Evolutionary conservation across 148 eudicot genomes (phyloP).

Genomic region (Cornus florida): DNA sequence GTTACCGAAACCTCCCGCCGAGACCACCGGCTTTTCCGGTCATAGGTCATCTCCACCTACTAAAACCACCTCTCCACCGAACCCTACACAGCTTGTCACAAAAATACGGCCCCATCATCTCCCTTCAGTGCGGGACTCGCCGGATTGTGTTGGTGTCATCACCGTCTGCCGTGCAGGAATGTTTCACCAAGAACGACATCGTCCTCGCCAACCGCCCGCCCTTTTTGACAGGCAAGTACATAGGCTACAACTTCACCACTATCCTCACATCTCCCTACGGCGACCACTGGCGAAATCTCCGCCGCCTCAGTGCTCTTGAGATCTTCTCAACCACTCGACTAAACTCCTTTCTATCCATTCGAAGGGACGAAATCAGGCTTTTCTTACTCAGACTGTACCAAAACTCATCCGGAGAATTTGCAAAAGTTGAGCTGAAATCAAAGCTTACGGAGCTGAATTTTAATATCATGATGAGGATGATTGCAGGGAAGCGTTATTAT

Average conservation of each 20-base stretch:
- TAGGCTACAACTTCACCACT: not conserved
- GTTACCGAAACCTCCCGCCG: constrained; percentile 2
- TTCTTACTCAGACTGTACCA: constrained; percentile 13
- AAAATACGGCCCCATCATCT: constrained; percentile 12
- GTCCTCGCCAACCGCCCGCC: not conserved
- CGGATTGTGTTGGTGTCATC: constrained; percentile 24
- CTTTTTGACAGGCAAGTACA: not conserved
- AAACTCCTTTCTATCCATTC: constrained; percentile 13
- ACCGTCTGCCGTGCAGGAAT: constrained; percentile 35
- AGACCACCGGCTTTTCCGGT: constrained; percentile 3
- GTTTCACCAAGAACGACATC: constrained; percentile 19
- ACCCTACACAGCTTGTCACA: not conserved
- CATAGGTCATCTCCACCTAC: not conserved
- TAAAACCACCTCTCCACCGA: not conserved
- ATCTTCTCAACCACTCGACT: constrained; percentile 21
- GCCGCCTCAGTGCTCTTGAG: constrained; percentile 19
- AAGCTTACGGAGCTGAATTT: no score
- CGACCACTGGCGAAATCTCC: constrained; percentile 30
- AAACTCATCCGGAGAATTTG: not conserved
- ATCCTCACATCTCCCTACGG: constrained; percentile 21
- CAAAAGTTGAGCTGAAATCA: constrained; percentile 27
- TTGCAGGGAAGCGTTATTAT: constrained; percentile 37
- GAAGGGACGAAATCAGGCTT: constrained; percentile 19
- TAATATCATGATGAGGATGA: constrained; percentile 30
- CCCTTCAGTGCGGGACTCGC: constrained; percentile 20